phyloP scores from a whole-genome alignment of 1,284 basidiomycete species.

The Somion occarium region DNA sequence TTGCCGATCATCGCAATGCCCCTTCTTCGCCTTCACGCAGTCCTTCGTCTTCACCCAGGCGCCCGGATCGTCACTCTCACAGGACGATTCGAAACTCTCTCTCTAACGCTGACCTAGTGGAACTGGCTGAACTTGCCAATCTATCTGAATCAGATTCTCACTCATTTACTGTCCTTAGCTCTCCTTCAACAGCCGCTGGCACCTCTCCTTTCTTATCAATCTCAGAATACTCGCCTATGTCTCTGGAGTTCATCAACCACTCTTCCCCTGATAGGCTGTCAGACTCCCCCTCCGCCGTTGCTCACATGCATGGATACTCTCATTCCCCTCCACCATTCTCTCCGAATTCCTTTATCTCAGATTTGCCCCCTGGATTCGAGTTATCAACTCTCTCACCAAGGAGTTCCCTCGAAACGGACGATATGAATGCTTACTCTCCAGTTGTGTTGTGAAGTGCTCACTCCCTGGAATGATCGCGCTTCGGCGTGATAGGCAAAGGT shows the following conservation, averaged over 20 bases:
- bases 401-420: neutral
- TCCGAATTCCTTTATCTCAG: neutral
- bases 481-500: too few relatives aligned
- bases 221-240: neutral
- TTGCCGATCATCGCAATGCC: neutral
- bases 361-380: neutral
- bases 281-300: neutral
- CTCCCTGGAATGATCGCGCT: too few relatives aligned
- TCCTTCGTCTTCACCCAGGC: neutral
- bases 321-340: neutral
- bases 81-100: neutral
- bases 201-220: neutral
- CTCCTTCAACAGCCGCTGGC: neutral
- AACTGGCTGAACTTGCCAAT: neutral
- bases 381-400: neutral
- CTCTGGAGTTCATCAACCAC: neutral
- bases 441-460: neutral
- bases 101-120: neutral
- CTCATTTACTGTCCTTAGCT: neutral
- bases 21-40: neutral
- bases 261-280: neutral
- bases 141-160: neutral
- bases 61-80: neutral
- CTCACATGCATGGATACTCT: neutral
- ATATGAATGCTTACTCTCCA: neutral